Base-by-base conservation (phyloP, 1,284 basidiomycete genomes). In the Marasmius sp. region DNA sequence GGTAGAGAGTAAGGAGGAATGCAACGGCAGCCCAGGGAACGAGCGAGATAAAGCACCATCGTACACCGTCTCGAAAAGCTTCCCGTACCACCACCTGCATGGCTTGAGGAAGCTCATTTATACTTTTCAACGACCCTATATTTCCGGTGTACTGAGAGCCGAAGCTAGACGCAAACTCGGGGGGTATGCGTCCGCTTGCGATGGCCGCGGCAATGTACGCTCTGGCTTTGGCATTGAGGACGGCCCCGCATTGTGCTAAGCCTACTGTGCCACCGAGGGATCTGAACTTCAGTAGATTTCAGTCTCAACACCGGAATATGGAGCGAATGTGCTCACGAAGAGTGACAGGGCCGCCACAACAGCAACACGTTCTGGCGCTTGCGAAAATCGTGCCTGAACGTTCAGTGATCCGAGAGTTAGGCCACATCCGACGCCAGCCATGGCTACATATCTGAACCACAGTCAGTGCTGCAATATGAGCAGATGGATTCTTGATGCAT, bases 251-350 rank as follows among this genome's bases (percentile, higher is more conserved):
- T 64, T 83, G 82, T 0, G 83, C 81, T 36, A 84, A 74, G 36
- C 82, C 82, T 49, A 83, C 68, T 0, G 82, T 84, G 16, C 83
- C 82, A 36, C 83, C 82, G 33, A 83, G 71, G 0, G 79, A 70
- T 33, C 80, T 76, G 71, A 77, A 79, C 81, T 83, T 64, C 14
- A 50, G 33, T 36, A 27, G 0, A 9, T 22, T 27, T 22, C 22
- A 50, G 18, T 59, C 45, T 41, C 57, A 16, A 38, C 59, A 16
- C 36, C 34, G 37, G 60, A 9, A 33, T 18, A 37, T 14, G 18
- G 27, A 6, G 49, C 27, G 27, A 27, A 27, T 27, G 27, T 5
- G 75, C 80, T 62, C 61, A 81, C 81, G 67, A 84, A 83, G 60
- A 81, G 69, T 6, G 72, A 61, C 53, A 83, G 69, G 0, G 79